Evolutionary conservation across 1,139 yeast genomes (phyloP).

Genomic region (Geotrichum histeridarum): DNA sequence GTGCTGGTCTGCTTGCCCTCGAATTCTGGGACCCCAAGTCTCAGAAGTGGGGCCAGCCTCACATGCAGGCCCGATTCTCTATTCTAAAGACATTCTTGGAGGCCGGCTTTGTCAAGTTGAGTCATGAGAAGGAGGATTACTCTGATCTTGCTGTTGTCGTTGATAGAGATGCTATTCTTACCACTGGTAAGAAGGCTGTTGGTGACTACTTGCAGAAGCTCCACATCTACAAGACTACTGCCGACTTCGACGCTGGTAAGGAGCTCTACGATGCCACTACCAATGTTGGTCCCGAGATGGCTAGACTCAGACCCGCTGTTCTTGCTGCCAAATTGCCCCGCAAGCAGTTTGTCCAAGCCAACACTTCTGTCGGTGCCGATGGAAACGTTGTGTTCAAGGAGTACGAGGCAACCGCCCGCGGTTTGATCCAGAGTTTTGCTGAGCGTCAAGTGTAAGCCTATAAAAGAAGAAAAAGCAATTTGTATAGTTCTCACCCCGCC

Average conservation of each 20-base stretch:
- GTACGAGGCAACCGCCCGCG: constrained; percentile 68
- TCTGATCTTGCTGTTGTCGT: constrained; percentile 57
- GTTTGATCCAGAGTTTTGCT: constrained; percentile 70
- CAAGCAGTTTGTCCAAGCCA: constrained; percentile 78
- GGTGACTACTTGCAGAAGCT: constrained; percentile 65
- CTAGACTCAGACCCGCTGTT: constrained; percentile 62
- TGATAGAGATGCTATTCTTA: constrained; percentile 56
- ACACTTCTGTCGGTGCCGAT: constrained; percentile 45
- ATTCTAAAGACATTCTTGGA: constrained; percentile 69
- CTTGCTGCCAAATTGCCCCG: constrained; percentile 72
- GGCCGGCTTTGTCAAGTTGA: constrained; percentile 57
- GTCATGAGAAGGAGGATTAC: constrained; percentile 45
- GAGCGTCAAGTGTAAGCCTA: constrained; percentile 49
- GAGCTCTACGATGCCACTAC: constrained; percentile 62
- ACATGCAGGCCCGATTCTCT: constrained; percentile 87
- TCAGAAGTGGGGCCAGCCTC: constrained; percentile 91
- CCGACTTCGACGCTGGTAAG: constrained; percentile 60
- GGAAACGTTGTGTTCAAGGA: constrained; percentile 54
- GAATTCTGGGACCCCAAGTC: constrained; percentile 84
- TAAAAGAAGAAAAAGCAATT: too few relatives aligned
- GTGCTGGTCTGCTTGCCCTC: constrained; percentile 77
- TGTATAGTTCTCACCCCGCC: too few relatives aligned
- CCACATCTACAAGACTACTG: constrained; percentile 75
- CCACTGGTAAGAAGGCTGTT: constrained; percentile 67
- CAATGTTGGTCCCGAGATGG: constrained; percentile 57